Evolutionary conservation across 2,329 filamentous ascomycete genomes (phyloP).

Genomic region (Thielaviopsis ethacetica): DNA sequence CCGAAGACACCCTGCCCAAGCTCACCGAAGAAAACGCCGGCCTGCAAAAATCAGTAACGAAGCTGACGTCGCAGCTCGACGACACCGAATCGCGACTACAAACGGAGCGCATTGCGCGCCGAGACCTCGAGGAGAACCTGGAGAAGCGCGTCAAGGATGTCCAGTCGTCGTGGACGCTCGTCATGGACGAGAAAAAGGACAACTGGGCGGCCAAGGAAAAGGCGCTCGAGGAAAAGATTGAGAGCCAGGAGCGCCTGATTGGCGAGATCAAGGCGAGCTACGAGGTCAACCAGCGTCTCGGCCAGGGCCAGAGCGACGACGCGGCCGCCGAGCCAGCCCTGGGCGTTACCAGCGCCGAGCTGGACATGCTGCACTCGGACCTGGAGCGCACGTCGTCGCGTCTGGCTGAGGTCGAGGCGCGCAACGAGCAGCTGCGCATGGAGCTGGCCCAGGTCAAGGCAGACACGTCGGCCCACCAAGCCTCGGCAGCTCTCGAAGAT

Average conservation of each 20-base stretch:
- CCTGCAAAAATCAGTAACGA: conserved; percentile 61
- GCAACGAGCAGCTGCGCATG: conserved; percentile 82
- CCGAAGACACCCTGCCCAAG: conserved; percentile 83
- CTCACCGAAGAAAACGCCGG: conserved; percentile 78
- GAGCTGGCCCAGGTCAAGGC: conserved; percentile 84
- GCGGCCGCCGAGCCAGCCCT: conserved; percentile 36
- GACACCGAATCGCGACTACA: conserved; percentile 69
- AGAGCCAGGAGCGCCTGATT: conserved; percentile 79
- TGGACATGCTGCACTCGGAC: conserved; percentile 86
- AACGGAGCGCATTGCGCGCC: conserved; percentile 54
- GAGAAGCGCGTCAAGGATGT: conserved; percentile 77
- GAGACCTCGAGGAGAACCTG: conserved; percentile 58
- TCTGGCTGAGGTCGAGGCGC: conserved; percentile 77
- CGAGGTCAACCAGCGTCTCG: conserved; percentile 84
- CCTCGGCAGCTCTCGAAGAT: conserved; percentile 56
- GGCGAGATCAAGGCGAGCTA: conserved; percentile 95
- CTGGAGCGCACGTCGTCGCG: conserved; percentile 76
- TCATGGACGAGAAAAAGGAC: conserved; percentile 81
- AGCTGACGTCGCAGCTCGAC: conserved; percentile 66
- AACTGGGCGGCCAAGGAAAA: conserved; percentile 95
- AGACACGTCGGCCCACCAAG: conserved; percentile 37
- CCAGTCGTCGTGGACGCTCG: conserved; percentile 75
- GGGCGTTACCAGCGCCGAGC: conserved; percentile 66
- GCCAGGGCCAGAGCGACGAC: conserved; percentile 46
- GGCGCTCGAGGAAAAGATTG: conserved; percentile 78